Conservation (phyloP, 1,139 yeast species). For the Pichia sp. region DNA sequence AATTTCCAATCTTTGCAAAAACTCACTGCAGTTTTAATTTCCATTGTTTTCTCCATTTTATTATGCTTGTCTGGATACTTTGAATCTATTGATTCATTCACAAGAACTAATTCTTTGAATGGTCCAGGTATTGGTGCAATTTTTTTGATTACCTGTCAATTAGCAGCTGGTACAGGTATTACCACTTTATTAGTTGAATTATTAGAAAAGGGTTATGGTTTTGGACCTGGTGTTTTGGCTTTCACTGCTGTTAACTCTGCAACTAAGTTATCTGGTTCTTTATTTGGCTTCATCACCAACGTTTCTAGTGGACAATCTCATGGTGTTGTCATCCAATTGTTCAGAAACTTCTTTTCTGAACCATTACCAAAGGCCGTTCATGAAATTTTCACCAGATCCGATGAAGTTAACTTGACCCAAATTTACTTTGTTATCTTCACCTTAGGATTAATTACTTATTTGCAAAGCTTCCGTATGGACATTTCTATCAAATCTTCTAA, state of each 20-base stretch:
- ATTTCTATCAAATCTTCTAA: conserved; percentile 81
- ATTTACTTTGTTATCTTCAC: conserved; percentile 47
- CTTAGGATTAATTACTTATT: conserved; percentile 37
- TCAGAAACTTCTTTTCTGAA: conserved; percentile 43
- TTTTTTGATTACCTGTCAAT: conserved; percentile 51
- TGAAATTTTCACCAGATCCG: conserved; percentile 64
- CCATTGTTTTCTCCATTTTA: conserved; percentile 41
- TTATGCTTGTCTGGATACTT: conserved; percentile 64
- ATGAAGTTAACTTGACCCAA: conserved; percentile 71
- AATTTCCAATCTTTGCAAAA: conserved; percentile 83
- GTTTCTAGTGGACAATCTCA: conserved; percentile 50
- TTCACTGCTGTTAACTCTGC: conserved; percentile 60
- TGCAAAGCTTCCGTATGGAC: conserved; percentile 69
- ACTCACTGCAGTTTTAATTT: conserved; percentile 53
- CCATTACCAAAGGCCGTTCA: conserved; percentile 41
- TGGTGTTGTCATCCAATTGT: conserved; percentile 63
- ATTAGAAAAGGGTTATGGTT: conserved; percentile 85
- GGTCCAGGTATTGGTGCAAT: conserved; percentile 18
- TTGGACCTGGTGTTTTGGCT: conserved; percentile 72
- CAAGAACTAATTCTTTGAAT: conserved; percentile 3
- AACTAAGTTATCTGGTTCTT: conserved; percentile 58
- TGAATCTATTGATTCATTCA: conserved; percentile 34
- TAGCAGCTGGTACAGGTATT: conserved; percentile 55
- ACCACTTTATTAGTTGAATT: conserved; percentile 65
- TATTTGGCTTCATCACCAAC: conserved; percentile 55